These are phyloP conservation scores for Cordyceps tenuipes DNA, from an alignment of 2,329 filamentous ascomycete genomes.

Conservation along the genomic window DNA sequence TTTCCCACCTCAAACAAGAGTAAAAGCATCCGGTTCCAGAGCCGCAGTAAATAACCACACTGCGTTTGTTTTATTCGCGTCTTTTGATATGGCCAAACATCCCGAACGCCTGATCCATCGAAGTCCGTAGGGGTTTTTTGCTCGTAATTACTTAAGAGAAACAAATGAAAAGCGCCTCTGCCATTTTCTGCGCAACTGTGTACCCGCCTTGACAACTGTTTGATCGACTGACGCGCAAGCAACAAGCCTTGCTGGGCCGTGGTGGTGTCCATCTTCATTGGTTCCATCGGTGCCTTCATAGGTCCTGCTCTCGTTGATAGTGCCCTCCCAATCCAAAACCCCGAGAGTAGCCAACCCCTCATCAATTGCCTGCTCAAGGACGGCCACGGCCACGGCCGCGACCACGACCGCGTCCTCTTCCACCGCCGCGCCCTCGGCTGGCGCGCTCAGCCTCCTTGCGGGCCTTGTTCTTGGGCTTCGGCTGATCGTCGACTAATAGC, in stretches of 20 bases:
- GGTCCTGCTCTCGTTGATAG: neutral
- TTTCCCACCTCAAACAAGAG: neutral
- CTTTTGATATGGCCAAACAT: slow-evolving; percentile 11
- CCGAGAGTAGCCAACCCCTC: neutral
- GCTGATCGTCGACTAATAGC: slow-evolving; percentile 88
- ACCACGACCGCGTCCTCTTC: slow-evolving; percentile 44
- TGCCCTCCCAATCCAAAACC: neutral
- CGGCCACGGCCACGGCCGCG: slow-evolving; percentile 34
- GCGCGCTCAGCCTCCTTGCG: slow-evolving; percentile 73
- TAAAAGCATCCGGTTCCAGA: neutral
- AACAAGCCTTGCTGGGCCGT: neutral
- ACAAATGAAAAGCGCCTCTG: neutral
- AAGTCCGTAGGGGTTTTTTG: slow-evolving; percentile 3
- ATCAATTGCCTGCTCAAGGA: slow-evolving; percentile 5
- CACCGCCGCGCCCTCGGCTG: slow-evolving; percentile 43
- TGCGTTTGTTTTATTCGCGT: neutral
- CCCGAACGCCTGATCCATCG: slow-evolving; percentile 10
- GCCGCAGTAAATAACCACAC: slow-evolving; percentile 1
- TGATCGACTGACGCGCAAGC: neutral
- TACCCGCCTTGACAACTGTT: neutral
- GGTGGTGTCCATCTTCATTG: neutral
- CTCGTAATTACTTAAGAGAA: neutral
- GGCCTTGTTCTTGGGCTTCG: slow-evolving; percentile 99
- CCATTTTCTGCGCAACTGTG: neutral
- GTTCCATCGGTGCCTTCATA: neutral